Evolutionary conservation across 306 rosid species (phyloP).

Genomic region (Inga leiocalycina): DNA sequence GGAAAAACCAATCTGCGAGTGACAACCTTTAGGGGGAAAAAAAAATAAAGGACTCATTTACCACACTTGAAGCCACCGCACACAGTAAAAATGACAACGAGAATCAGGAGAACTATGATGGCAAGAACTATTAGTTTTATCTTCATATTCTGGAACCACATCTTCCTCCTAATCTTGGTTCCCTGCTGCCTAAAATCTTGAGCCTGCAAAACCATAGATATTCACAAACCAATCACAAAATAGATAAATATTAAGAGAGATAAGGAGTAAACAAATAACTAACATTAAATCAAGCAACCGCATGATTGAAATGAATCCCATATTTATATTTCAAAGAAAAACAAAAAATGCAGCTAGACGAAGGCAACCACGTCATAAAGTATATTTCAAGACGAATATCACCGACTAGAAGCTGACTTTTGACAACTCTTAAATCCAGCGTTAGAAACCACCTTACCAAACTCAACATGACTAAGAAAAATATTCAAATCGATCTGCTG

Average conservation of each 20-base stretch:
- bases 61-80: conserved; percentile 76
- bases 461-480: background rate
- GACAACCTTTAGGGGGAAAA: background rate
- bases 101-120: conserved; percentile 72
- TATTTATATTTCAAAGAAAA: background rate
- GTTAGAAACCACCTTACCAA: background rate
- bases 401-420: background rate
- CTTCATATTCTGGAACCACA: conserved; percentile 97
- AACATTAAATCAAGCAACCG: conserved; percentile 15
- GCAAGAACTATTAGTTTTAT: conserved; percentile 78
- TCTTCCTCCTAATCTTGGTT: conserved; percentile 88
- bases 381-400: background rate
- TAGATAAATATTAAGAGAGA: background rate
- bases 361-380: background rate
- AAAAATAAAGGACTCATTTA: conserved; percentile 36
- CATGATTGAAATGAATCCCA: conserved; percentile 9
- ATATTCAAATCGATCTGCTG: background rate
- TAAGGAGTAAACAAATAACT: background rate
- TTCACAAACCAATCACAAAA: background rate
- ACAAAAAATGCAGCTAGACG: background rate
- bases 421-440: background rate
- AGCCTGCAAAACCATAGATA: conserved; percentile 57
- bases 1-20: conserved; percentile 30
- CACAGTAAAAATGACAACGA: conserved; percentile 69
- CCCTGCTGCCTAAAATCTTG: conserved; percentile 95